Base-by-base conservation (phyloP, 1,284 basidiomycete species). In the Neolentinus lepideus region DNA sequence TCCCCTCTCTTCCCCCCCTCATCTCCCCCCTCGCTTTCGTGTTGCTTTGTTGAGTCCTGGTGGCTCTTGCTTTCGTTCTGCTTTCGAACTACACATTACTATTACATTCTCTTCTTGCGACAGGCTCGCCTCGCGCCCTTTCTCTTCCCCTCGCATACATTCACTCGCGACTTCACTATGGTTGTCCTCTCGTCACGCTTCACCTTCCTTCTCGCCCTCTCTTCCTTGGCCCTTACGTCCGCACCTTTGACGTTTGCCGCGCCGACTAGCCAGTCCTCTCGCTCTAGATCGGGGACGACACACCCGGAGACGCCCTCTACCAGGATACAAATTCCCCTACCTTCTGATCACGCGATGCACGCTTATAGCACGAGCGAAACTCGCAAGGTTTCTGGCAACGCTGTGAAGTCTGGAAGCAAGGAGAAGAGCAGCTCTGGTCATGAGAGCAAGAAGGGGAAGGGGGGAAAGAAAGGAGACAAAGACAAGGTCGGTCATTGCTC, bases 211-310 rank as follows among this genome's bases (percentile, higher is more conserved):
- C 27, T 52, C 24, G 51, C 35, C 16, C 51, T 38, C 9, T 31
- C 35, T 38, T 29, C 27, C 51, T n/a, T 52, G 12, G 51, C 51
- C 51, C 29, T 52, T n/a, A 25, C 51, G 27, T 52, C 33, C 51
- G 21, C 22, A 10, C 36, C 47, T 29, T 11, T 50, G 24, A 16
- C 47, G 11, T 14, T 16, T 50, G 47, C 24, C 8, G 47, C 24
- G 14, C 47, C 47, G 12, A 50, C 47, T 21, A 9, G 9, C 24
- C 10, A 50, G 24, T 25, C 22, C 22, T 50, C 27, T 16, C 47
- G 25, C 47, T 29, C 19, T 11, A 21, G 45, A 9, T 9, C 47
- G 27, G 27, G 9, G 12, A 11, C 21, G 47, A 50, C 9, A 21
- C 22, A 21, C 22, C 47, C 47, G 14, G 9, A 50, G 47, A 50